Evolutionary conservation across 345 rosid genomes (phyloP), one percentile per base, ranked within the genome.

Genomic region (Bretschneidera sinensis): DNA sequence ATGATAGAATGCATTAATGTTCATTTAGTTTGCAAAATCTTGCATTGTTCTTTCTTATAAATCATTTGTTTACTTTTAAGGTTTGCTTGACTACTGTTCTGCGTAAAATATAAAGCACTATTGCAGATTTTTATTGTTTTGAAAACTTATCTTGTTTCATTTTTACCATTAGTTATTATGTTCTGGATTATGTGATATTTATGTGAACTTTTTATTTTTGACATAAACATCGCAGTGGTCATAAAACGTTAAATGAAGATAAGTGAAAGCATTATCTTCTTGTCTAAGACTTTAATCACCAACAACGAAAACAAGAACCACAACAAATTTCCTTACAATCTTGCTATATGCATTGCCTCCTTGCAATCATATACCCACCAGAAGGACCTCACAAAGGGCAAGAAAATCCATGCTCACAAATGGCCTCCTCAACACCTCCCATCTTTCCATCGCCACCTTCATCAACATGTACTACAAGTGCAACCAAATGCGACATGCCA

Each of bases 391-490:
- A 15, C 16, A 11, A 47, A 31, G 51, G 86, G 88, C 50, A 39
- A 59, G 50, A 61, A 75, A 71, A 13, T 75, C 17, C 91, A 69
- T 85, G 84, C 73, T 83, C 57, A 65, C 66, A 8, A 74, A 72
- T 66, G 79, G 83, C 22, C 61, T 74, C 57, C 67, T 80, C 51
- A 21, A 71, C 1, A 65, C 66, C 43, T 75, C 80, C 18, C 86
- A 82, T 47, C 66, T 66, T 9, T 76, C 71, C 54, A 54, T 69
- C 64, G 83, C 91, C 24, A 83, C 86, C 77, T 83, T 85, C 52
- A 70, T 85, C 68, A 85, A 80, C 62, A 81, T 85, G 88, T 83
- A 85, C 59, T 73, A 80, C 13, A 83, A 83, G 60, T 83, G 86
- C 71, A 61, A 65, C 66, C 69, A 48, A 51, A 55, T 77, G 65